Base-by-base conservation (phyloP, 495 filamentous ascomycete genomes). In the Aspergillus biplanus region DNA sequence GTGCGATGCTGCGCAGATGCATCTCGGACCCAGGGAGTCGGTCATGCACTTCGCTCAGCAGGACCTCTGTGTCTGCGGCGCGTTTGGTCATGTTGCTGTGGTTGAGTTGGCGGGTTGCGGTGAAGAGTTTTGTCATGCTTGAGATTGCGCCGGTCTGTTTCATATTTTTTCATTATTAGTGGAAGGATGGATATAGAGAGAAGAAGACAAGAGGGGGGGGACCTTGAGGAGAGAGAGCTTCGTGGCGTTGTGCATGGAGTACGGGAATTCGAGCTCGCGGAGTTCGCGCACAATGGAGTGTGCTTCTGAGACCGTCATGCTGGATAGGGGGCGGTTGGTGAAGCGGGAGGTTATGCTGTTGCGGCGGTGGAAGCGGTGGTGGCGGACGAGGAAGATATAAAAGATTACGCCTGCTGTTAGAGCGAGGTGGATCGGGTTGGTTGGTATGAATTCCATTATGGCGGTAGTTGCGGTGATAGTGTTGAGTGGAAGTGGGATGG, bases 101-200 rank as follows among this genome's bases (percentile, higher is more conserved):
- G 33, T 70, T 75, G 63, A 69, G 69, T 55, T 78, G 72, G 27
- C 73, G 70, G 11, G 75, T 78, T 4, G 63, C 70, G 0, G 67
- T 72, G 48, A 78, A 75, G 0, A 78, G 72, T 59, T 71, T 75
- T 2, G 75, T 69, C 68, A 78, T 75, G 1, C 72, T 74, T 7
- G 75, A 72, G 49, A 78, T 78, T 16, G 64, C 70, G 47, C 73
- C 73, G n/a, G 73, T 78, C 54, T 37, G 18, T 47, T 8, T 65
- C 73, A 75, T 56, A 13, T 34, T 47, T 8, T 34, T 47, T 8
- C n/a, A 7, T 21, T n/a, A 27, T 50, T 50, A 34, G 55, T 48
- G 32, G 11, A 44, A 44, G 3, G 12, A 44, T 6, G 1, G 9
- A 33, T 53, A 31, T 8, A 6, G 7, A 32, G n/a, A 2, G 18